Conservation (phyloP, 2,329 filamentous ascomycete genomes). For the Calcarisporium arbuscula region DNA sequence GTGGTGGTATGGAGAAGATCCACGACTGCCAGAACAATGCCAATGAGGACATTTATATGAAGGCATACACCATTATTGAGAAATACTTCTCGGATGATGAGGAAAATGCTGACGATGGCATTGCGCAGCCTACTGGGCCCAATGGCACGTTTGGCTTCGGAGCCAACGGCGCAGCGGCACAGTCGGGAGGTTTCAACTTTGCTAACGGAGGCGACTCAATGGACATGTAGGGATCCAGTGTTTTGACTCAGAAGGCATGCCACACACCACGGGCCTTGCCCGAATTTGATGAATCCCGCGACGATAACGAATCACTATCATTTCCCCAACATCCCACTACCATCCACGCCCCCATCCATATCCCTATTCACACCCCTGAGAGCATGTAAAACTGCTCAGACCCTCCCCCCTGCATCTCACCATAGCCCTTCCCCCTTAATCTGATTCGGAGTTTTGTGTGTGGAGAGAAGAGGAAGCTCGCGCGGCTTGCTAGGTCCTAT, state of each 20-base stretch:
- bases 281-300: no score
- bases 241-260: no score
- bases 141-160: constrained; percentile 79
- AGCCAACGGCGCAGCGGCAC: constrained; percentile 50
- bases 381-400: no score
- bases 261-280: no score
- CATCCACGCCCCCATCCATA: constrained; percentile 9
- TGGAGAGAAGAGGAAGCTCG: constrained; percentile 18
- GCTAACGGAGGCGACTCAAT: constrained; percentile 62
- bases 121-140: constrained; percentile 62
- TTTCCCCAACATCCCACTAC: no score
- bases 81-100: constrained; percentile 99
- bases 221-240: constrained; percentile 48
- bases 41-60: constrained; percentile 99
- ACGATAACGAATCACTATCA: no score
- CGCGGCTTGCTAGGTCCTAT: constrained; percentile 39
- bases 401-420: constrained; percentile 24
- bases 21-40: constrained; percentile 99
- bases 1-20: constrained; percentile 99
- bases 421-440: constrained; percentile 25
- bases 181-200: constrained; percentile 89
- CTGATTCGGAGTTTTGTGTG: constrained; percentile 31
- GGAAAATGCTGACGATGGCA: constrained; percentile 77
- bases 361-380: no score
- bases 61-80: constrained; percentile 99